These are phyloP conservation scores for Podosphaera fusca DNA, from an alignment of 2,329 filamentous ascomycete species.

Conservation along the genomic window DNA sequence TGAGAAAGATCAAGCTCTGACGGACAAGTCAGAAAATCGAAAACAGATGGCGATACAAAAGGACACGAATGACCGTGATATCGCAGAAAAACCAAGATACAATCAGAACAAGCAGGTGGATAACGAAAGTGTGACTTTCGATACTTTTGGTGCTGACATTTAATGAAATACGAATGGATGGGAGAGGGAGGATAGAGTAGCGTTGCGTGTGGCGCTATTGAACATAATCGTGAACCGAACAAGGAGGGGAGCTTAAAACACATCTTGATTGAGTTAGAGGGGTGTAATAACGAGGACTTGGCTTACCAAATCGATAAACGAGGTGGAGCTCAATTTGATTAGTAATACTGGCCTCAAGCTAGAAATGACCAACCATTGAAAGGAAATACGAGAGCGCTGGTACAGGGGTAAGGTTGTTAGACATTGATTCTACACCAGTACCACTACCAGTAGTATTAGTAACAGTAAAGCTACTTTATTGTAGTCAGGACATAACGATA, in stretches of 20 bases:
- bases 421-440: no score
- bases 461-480: no score
- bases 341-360: no score
- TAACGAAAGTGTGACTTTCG: neutral
- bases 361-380: no score
- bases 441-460: no score
- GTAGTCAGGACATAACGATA: no score
- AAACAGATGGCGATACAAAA: conserved; percentile 17
- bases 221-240: neutral
- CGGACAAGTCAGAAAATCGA: conserved; percentile 16
- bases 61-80: conserved; percentile 16
- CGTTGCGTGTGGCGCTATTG: neutral
- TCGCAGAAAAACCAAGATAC: conserved; percentile 17
- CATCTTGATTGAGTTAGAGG: no score
- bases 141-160: neutral
- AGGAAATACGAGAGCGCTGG: no score
- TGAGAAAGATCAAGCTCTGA: conserved; percentile 12
- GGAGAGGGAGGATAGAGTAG: neutral
- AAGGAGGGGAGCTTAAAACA: neutral
- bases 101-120: conserved; percentile 5
- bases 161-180: neutral
- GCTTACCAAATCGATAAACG: no score
- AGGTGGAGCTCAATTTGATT: no score
- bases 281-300: no score
- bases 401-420: no score